Base-by-base conservation (phyloP, 2,329 filamentous ascomycete genomes). In the Neopestalotiopsis sp. region DNA sequence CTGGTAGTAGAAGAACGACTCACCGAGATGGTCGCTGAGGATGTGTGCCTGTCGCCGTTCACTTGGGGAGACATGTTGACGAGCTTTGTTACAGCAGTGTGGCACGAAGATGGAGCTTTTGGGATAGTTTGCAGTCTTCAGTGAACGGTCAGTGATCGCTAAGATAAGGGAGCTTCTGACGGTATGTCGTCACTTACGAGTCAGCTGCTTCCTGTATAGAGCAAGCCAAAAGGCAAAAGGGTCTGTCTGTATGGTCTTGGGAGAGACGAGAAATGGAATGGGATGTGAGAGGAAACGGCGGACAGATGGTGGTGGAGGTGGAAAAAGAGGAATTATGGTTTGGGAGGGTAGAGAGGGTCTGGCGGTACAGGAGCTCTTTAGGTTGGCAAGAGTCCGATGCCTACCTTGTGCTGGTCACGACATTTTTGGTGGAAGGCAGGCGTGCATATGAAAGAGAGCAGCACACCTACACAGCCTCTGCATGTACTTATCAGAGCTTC, bases 1-100 rank as follows among this genome's bases (percentile, higher is more conserved):
- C 14, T 24, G n/a, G 42, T 24, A 59, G 30, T 34, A 5, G 57
- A 30, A 59, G 53, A 10, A 45, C 6, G 24, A 65, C 77, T 72
- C 76, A 79, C 78, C 73, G 77, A 78, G 32, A 79, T 70, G 32
- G 76, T 78, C 58, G 76, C 77, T 13, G 76, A 79, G 24, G 77
- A 75, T 6, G 76, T 74, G 58, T 75, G 77, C 38, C 76, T 70
- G 59, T 79, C 77, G 68, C 78, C 78, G 68, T 79, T 79, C 5
- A 79, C 76, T 74, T 79, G 77, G 65, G 74, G 68, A 71, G 77
- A 66, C 77, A 79, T 79, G 32, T 70, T 69, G 69, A 66, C 65
- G 56, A 24, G 5, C 28, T 61, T 13, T n/a, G 30, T 7, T 30
- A 32, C 30, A n/a, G 34, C 24, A 28, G 24, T 62, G 59, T 38